Base-by-base conservation (phyloP, 139 green algal genomes). In the Nannochloris sp. region DNA sequence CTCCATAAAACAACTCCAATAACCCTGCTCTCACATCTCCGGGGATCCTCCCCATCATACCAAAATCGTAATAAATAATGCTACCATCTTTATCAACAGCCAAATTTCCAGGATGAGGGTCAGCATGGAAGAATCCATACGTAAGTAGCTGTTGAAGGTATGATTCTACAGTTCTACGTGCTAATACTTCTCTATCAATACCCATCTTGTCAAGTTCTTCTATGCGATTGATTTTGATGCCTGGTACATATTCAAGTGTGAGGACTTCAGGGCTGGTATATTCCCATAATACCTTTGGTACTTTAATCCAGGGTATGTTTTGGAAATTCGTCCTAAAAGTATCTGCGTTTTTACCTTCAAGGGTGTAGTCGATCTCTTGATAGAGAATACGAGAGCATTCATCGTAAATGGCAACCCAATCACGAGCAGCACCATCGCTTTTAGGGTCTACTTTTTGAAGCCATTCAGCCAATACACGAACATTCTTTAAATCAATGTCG, bases 381-480 rank as follows among this genome's bases (percentile, higher is more conserved):
- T 98, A 98, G 36, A 98, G 79, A 66, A 97, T 93, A 69, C 85
- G 78, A 14, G 80, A 84, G 82, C 92, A 98, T 82, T 99, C 94
- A 72, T 99, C 94, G 71, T 99, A 99, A 68, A 99, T 98, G 58
- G 94, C 94, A 35, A 99, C 94, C 94, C 94, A 99, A 78, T 99
- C 94, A 47, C 94, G 81, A 12, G 90, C 89, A 6, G 94, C 94
- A 45, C 94, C 94, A 73, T 99, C 94, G 3, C 83, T 93, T 81
- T 97, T 98, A 62, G 93, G 92, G 81, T 99, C 94, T 31, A 79
- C 48, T 32, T 71, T 65, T 64, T 85, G 78, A 57, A 85, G 69
- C 70, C 76, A 83, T 80, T 95, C 66, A 25, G 92, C 87, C 60
- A 98, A 73, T 15, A 92, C 70, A 10, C 89, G 79, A 23, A 99